phyloP scores from a whole-genome alignment of 306 rosid genomes.

The Inga oerstediana region DNA sequence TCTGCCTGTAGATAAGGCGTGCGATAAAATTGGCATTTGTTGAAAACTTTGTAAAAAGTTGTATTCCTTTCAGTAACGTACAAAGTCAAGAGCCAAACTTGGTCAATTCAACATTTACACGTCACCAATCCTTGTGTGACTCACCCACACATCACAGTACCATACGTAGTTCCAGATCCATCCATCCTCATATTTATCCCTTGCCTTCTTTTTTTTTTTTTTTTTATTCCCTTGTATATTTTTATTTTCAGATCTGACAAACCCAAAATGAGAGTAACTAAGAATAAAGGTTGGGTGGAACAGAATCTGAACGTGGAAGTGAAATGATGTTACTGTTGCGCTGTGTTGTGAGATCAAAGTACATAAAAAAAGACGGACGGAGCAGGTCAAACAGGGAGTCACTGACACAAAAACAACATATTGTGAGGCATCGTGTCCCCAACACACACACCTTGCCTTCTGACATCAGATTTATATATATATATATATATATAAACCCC shows the following conservation, averaged over 20 bases:
- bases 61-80: not conserved
- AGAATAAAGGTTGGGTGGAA: not conserved
- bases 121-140: slow-evolving; percentile 4
- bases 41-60: not conserved
- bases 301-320: not conserved
- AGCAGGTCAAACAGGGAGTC: not conserved
- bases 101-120: not conserved
- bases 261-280: not conserved
- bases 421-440: not conserved
- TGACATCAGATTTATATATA: not conserved
- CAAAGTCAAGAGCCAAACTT: not conserved
- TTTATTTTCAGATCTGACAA: not conserved
- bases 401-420: not conserved
- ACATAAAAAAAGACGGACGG: slow-evolving; percentile 22
- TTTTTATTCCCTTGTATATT: not conserved
- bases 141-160: not conserved
- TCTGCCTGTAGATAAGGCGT: slow-evolving; percentile 4
- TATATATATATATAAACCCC: not conserved
- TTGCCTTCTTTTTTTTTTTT: not conserved
- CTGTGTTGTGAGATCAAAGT: not conserved
- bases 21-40: not conserved
- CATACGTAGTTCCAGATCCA: not conserved
- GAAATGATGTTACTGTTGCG: not conserved
- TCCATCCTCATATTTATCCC: not conserved
- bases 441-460: not conserved